These are phyloP conservation scores for Harrya chromipes DNA, from an alignment of 768 basidiomycete species.

Conservation along the genomic window DNA sequence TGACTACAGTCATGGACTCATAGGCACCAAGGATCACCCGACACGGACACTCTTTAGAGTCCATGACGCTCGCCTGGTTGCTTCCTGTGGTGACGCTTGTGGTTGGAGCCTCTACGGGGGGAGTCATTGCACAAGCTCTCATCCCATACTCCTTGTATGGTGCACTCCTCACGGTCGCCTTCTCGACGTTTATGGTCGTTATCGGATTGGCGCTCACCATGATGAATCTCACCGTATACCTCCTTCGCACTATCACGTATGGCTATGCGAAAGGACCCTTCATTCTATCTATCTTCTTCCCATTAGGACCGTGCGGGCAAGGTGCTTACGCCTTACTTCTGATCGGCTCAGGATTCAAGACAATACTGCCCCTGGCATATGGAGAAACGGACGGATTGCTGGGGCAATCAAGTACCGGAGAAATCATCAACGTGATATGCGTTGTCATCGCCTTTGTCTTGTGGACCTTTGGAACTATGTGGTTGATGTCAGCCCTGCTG, in stretches of 20 bases:
- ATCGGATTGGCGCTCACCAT: constrained; percentile 57
- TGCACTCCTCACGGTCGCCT: constrained; percentile 53
- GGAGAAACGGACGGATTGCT: constrained; percentile 37
- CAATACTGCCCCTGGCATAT: constrained; percentile 34
- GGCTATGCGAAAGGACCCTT: constrained; percentile 48
- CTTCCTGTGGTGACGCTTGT: constrained; percentile 74
- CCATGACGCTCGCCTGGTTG: constrained; percentile 65
- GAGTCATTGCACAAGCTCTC: constrained; percentile 51
- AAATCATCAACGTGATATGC: constrained; percentile 44
- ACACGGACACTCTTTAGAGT: constrained; percentile 55
- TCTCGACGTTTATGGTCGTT: constrained; percentile 53
- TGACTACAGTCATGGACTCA: constrained; percentile 15
- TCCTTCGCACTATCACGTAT: constrained; percentile 54
- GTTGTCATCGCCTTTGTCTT: constrained; percentile 48
- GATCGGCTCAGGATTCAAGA: constrained; percentile 48
- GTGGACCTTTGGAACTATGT: constrained; percentile 64
- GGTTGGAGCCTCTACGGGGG: constrained; percentile 68
- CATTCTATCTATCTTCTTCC: constrained; percentile 65
- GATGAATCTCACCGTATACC: constrained; percentile 65
- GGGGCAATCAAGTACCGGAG: constrained; percentile 30
- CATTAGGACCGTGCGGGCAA: constrained; percentile 71
- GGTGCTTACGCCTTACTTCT: constrained; percentile 55
- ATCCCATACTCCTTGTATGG: constrained; percentile 40
- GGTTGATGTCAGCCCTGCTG: constrained; percentile 55
- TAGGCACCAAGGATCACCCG: constrained; percentile 43